Evolutionary conservation across 148 eudicot genomes (phyloP).

Genomic region (Rhododendron williamsianum): DNA sequence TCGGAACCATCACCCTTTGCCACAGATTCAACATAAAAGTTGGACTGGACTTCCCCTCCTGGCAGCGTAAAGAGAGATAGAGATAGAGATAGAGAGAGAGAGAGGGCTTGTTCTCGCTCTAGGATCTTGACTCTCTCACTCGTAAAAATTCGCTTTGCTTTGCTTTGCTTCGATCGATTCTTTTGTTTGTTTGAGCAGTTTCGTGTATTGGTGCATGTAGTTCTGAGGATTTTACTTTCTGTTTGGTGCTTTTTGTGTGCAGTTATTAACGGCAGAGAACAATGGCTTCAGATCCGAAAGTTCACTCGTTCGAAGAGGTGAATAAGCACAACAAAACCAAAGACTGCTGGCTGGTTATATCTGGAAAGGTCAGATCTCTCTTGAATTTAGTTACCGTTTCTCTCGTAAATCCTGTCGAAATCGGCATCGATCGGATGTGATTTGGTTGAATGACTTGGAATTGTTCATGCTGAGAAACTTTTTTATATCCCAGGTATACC

Average conservation of each 20-base stretch:
- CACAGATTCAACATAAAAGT: background rate
- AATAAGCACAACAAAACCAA: constrained; percentile 37
- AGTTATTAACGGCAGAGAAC: constrained; percentile 7
- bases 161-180: background rate
- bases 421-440: background rate
- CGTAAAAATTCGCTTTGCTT: background rate
- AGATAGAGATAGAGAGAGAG: background rate
- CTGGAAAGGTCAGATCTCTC: constrained; percentile 37
- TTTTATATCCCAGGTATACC: no score
- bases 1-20: background rate
- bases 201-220: background rate
- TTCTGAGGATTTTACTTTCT: background rate
- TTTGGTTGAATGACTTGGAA: background rate
- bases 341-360: constrained; percentile 50
- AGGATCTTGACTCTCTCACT: background rate
- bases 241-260: constrained; percentile 13
- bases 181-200: background rate
- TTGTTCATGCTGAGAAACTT: background rate
- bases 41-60: background rate
- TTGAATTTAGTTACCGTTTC: background rate
- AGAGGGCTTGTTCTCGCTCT: background rate
- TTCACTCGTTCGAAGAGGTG: constrained; percentile 41
- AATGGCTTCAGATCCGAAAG: constrained; percentile 42
- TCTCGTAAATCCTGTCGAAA: background rate
- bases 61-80: background rate